Conservation (phyloP, 2,329 filamentous ascomycete genomes). For the Penicillium sp. region DNA sequence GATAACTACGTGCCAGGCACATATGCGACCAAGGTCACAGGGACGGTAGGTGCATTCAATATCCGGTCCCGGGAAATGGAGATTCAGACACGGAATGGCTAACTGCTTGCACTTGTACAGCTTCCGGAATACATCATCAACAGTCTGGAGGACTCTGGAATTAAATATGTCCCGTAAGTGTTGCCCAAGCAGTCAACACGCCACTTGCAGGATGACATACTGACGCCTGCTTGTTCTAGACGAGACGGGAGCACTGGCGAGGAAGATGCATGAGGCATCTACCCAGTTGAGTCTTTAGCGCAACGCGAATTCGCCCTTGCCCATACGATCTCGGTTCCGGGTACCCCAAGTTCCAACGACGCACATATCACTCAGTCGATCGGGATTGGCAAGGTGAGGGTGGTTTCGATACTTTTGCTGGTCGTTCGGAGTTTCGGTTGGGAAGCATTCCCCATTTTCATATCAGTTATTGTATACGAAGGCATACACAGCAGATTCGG, state of each 20-base stretch:
- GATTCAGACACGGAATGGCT: neutral
- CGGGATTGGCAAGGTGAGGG: conserved; percentile 1
- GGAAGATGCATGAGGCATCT: conserved; percentile 37
- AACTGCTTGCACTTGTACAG: conserved; percentile 25
- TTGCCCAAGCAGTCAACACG: neutral
- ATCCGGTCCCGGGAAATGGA: neutral
- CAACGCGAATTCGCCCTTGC: conserved; percentile 7
- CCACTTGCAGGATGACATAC: neutral
- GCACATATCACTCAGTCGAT: conserved; percentile 3
- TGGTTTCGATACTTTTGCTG: conserved; percentile 7
- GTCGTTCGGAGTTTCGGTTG: conserved; percentile 21
- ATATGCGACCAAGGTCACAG: conserved; percentile 93
- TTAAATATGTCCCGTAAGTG: conserved; percentile 58
- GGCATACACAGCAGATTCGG: conserved; percentile 11
- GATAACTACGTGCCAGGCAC: conserved; percentile 83
- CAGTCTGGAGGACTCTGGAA: conserved; percentile 55
- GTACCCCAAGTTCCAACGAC: conserved; percentile 15
- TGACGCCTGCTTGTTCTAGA: conserved; percentile 23
- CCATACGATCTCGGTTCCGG: conserved; percentile 3
- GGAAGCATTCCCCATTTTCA: conserved; percentile 22
- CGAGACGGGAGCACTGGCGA: conserved; percentile 48
- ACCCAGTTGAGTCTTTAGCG: conserved; percentile 2
- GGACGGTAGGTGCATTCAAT: conserved; percentile 53
- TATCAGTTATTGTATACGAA: conserved; percentile 14
- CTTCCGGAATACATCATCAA: conserved; percentile 56